Conservation (phyloP, 2,329 filamentous ascomycete genomes). For the Colletotrichum scovillei region DNA sequence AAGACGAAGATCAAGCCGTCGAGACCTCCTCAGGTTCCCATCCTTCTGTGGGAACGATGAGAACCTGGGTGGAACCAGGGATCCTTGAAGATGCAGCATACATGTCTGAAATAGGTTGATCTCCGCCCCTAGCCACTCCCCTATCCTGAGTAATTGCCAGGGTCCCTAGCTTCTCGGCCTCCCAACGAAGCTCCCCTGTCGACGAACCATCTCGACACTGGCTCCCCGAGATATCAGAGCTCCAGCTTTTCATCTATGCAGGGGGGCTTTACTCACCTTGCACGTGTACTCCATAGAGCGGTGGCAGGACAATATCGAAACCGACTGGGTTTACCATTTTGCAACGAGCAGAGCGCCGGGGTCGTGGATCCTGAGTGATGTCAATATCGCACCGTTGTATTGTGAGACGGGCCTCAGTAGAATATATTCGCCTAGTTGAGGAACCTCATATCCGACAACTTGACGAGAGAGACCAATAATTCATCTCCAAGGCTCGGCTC, state of each 20-base stretch:
- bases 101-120: slow-evolving; percentile 33
- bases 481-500: neutral
- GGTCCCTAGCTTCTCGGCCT: neutral
- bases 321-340: slow-evolving; percentile 19
- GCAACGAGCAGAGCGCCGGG: slow-evolving; percentile 3
- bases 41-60: neutral
- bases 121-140: slow-evolving; percentile 28
- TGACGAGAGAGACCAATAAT: neutral
- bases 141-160: slow-evolving; percentile 1
- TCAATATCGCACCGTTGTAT: slow-evolving; percentile 24
- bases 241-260: slow-evolving; percentile 25
- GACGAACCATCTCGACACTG: slow-evolving; percentile 18
- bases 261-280: slow-evolving; percentile 9
- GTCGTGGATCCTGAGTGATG: slow-evolving; percentile 25
- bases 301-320: slow-evolving; percentile 30
- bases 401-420: slow-evolving; percentile 11
- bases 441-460: neutral
- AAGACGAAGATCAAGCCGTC: neutral
- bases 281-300: neutral
- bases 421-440: neutral
- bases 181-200: slow-evolving; percentile 18
- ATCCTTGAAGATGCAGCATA: slow-evolving; percentile 24
- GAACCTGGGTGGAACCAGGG: neutral
- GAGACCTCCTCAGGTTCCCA: neutral
- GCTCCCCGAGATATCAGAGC: slow-evolving; percentile 1